Evolutionary conservation across 164 flowering plant species (phyloP).

Genomic region (Litsea cubeba): DNA sequence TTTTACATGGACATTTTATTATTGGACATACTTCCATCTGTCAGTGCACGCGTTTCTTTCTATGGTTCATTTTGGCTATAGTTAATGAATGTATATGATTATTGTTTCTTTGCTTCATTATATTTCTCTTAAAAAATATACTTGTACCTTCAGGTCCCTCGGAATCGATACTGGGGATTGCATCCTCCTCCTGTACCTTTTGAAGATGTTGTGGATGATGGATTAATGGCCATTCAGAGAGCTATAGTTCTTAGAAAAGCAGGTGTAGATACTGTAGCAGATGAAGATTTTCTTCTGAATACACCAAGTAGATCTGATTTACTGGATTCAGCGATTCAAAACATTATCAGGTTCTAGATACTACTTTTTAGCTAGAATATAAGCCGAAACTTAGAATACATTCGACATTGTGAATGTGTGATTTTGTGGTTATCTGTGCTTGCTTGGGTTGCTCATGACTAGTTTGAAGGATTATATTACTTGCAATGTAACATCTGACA

Average conservation of each 20-base stretch:
- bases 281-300: slow-evolving; percentile 62
- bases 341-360: slow-evolving; percentile 57
- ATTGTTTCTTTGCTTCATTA: too few relatives aligned
- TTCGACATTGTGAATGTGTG: not conserved
- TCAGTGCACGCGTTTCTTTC: not conserved
- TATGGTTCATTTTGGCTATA: not conserved
- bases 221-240: slow-evolving; percentile 81
- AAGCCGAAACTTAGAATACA: not conserved
- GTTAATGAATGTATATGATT: slow-evolving; percentile 1
- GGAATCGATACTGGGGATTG: slow-evolving; percentile 97
- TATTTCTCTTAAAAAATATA: not conserved
- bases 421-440: not conserved
- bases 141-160: slow-evolving; percentile 59
- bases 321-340: slow-evolving; percentile 74
- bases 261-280: slow-evolving; percentile 73
- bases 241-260: slow-evolving; percentile 88
- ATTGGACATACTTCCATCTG: not conserved
- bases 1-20: not conserved
- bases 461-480: not conserved
- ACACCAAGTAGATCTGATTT: slow-evolving; percentile 78
- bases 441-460: slow-evolving; percentile 1
- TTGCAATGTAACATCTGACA: not conserved
- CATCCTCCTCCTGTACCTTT: slow-evolving; percentile 96
- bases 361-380: slow-evolving; percentile 1
- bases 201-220: slow-evolving; percentile 92